These are phyloP conservation scores for Capsicum rhomboideum DNA, from an alignment of 257 asterid genomes.

Conservation along the genomic window DNA sequence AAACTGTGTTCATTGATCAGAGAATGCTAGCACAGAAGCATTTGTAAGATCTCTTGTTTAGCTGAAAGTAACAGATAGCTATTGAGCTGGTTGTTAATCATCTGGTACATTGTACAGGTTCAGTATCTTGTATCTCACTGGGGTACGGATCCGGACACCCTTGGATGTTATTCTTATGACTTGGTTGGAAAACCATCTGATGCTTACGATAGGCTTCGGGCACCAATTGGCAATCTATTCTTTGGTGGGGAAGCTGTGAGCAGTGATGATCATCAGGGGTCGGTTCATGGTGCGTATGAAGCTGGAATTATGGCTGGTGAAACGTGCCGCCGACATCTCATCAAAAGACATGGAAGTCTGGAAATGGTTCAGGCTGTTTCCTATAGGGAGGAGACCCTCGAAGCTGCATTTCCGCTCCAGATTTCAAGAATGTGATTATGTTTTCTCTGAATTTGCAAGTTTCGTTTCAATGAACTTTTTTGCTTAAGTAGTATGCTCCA, in stretches of 20 bases:
- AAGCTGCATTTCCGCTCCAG: slow-evolving; percentile 70
- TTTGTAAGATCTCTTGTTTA: neutral
- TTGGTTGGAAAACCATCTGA: slow-evolving; percentile 86
- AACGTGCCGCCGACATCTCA: slow-evolving; percentile 52
- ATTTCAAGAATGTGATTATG: slow-evolving; percentile 60
- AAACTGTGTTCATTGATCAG: neutral
- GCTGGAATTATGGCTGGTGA: slow-evolving; percentile 94
- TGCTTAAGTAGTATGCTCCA: neutral
- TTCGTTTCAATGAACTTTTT: neutral
- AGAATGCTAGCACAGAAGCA: neutral
- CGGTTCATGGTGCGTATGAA: slow-evolving; percentile 97
- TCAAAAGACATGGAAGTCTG: slow-evolving; percentile 47
- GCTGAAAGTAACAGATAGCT: neutral
- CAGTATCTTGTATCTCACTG: slow-evolving; percentile 79
- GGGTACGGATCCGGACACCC: slow-evolving; percentile 83
- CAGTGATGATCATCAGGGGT: slow-evolving; percentile 82
- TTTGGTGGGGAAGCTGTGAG: slow-evolving; percentile 98
- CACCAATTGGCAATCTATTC: slow-evolving; percentile 77
- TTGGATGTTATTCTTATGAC: slow-evolving; percentile 89
- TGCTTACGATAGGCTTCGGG: slow-evolving; percentile 78
- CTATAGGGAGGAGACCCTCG: slow-evolving; percentile 56
- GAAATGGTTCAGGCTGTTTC: slow-evolving; percentile 57
- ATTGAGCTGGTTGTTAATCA: neutral
- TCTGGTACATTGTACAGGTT: slow-evolving; percentile 30
- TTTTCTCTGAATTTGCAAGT: neutral